Conservation (phyloP, 768 basidiomycete species). For the Filobasidium wieringae region DNA sequence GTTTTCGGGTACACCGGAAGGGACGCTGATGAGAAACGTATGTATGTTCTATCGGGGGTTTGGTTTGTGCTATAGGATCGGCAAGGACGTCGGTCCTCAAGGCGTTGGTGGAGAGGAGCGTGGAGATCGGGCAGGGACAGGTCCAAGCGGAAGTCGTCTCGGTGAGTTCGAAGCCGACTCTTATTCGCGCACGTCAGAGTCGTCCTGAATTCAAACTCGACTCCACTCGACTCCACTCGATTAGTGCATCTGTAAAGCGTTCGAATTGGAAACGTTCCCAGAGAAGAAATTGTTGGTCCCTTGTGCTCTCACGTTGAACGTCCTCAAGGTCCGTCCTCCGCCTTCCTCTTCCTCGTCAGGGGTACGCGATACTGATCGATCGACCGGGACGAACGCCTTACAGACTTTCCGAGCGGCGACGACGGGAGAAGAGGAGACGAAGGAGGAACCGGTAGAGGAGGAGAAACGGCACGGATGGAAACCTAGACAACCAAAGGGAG, state of each 20-base stretch:
- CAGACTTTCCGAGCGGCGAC: constrained; percentile 28
- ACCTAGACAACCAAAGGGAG: constrained; percentile 26
- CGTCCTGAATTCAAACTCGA: no score
- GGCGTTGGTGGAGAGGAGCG: constrained; percentile 59
- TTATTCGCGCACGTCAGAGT: background rate
- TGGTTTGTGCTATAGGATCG: constrained; percentile 43
- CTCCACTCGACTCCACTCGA: background rate
- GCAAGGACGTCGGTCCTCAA: constrained; percentile 66
- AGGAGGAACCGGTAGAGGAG: constrained; percentile 3
- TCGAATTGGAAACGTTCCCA: constrained; percentile 48
- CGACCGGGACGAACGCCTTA: no score
- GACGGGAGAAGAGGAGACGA: constrained; percentile 3
- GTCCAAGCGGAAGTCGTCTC: constrained; percentile 48
- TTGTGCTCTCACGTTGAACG: constrained; percentile 50
- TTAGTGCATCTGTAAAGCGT: constrained; percentile 54
- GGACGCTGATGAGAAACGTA: no score
- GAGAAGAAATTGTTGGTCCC: constrained; percentile 51
- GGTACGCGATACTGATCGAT: no score
- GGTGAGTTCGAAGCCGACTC: constrained; percentile 42
- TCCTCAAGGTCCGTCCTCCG: constrained; percentile 31
- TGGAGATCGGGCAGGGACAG: constrained; percentile 45
- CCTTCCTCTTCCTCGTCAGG: no score
- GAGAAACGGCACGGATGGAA: constrained; percentile 21
- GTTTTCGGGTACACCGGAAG: background rate
- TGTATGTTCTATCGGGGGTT: background rate